Evolutionary conservation across 768 basidiomycete species (phyloP).

Genomic region (Russula ochroleuca): DNA sequence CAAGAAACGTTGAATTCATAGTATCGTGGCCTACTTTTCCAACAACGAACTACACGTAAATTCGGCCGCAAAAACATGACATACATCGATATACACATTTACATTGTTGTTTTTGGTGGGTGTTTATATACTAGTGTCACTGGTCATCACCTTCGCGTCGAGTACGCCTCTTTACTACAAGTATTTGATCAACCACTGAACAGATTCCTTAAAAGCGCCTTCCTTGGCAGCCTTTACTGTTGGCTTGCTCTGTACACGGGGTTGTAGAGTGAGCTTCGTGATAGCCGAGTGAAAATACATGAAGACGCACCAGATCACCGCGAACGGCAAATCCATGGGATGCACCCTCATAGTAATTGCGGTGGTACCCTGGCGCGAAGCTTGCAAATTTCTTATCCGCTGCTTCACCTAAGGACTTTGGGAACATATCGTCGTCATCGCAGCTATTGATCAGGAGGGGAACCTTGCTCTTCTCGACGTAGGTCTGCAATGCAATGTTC

Average conservation of each 20-base stretch:
- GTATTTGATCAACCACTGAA: constrained; percentile 38
- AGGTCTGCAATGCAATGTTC: constrained; percentile 31
- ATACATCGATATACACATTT: neutral
- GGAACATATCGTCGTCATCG: constrained; percentile 36
- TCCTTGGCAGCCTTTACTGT: constrained; percentile 39
- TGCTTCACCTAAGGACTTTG: constrained; percentile 33
- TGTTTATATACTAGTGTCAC: no score
- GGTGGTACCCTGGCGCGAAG: constrained; percentile 38
- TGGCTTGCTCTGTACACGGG: constrained; percentile 29
- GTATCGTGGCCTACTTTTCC: neutral
- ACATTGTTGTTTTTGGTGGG: neutral
- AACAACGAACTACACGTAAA: neutral
- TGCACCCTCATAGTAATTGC: constrained; percentile 38
- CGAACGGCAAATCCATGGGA: constrained; percentile 45
- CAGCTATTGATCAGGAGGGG: constrained; percentile 45
- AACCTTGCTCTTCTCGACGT: constrained; percentile 34
- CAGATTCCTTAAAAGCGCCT: constrained; percentile 39
- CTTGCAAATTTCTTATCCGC: constrained; percentile 40
- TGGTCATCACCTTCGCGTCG: neutral
- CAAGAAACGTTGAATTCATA: no score
- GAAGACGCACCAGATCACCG: constrained; percentile 34
- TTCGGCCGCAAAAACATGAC: neutral
- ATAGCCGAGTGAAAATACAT: neutral
- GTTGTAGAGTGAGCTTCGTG: constrained; percentile 18
- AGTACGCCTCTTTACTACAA: constrained; percentile 18